Conservation (phyloP, 1,284 basidiomycete genomes). For the Xerocomus nothofagi region DNA sequence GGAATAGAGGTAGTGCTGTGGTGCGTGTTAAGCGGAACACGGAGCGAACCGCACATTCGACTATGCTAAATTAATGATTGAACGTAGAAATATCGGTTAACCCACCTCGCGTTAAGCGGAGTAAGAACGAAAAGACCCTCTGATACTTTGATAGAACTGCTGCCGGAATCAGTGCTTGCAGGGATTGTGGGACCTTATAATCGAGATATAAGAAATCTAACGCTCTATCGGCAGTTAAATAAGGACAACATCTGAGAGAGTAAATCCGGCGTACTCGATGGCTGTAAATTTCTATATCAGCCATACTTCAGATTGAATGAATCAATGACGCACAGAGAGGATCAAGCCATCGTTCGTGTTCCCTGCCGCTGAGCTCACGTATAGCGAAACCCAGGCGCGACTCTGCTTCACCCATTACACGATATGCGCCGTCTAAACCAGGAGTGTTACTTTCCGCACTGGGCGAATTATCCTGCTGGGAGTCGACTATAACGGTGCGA, state of each 20-base stretch:
- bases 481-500: slow-evolving; percentile 77
- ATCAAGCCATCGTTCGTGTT: slow-evolving; percentile 74
- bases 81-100: neutral
- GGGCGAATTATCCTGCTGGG: slow-evolving; percentile 44
- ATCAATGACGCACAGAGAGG: slow-evolving; percentile 59
- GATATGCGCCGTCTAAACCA: slow-evolving; percentile 27
- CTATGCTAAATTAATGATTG: slow-evolving; percentile 37
- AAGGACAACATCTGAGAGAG: slow-evolving; percentile 54
- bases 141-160: slow-evolving; percentile 82
- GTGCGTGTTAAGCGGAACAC: slow-evolving; percentile 62
- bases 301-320: neutral
- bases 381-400: slow-evolving; percentile 82
- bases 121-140: slow-evolving; percentile 72
- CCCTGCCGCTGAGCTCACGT: slow-evolving; percentile 63
- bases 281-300: slow-evolving; percentile 20
- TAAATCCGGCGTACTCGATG: slow-evolving; percentile 26
- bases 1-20: slow-evolving; percentile 52
- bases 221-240: slow-evolving; percentile 51
- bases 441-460: neutral
- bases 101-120: slow-evolving; percentile 75
- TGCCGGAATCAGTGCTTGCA: slow-evolving; percentile 69
- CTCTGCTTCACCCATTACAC: slow-evolving; percentile 64
- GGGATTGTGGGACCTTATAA: slow-evolving; percentile 75
- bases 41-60: slow-evolving; percentile 68
- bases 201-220: slow-evolving; percentile 87